Conservation (phyloP, 2,329 filamentous ascomycete genomes). For the Neurospora sp. region DNA sequence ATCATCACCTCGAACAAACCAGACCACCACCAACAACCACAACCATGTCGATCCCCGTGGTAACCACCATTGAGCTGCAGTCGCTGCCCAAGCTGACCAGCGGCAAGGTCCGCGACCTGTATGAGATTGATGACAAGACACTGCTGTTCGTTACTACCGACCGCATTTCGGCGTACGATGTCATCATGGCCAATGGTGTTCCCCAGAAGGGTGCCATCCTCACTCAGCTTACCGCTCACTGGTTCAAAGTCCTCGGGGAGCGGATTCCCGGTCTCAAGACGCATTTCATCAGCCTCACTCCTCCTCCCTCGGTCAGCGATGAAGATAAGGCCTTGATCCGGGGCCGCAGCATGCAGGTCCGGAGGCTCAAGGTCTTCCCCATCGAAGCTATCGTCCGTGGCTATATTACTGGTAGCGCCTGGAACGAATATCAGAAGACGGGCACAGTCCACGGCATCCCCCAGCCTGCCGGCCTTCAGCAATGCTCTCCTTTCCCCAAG, state of each 20-base stretch:
- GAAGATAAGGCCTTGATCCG: constrained; percentile 43
- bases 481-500: constrained; percentile 58
- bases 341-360: constrained; percentile 65
- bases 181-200: constrained; percentile 61
- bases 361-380: constrained; percentile 63
- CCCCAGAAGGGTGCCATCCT: constrained; percentile 44
- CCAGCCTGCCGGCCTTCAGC: constrained; percentile 56
- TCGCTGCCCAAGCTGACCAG: constrained; percentile 23
- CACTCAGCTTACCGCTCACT: constrained; percentile 37
- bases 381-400: constrained; percentile 81
- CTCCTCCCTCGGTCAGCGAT: constrained; percentile 26
- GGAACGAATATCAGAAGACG: constrained; percentile 60
- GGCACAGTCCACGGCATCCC: constrained; percentile 74
- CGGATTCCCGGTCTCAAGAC: constrained; percentile 38
- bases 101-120: constrained; percentile 23
- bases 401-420: constrained; percentile 80
- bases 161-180: constrained; percentile 83
- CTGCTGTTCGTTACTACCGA: constrained; percentile 22
- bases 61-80: constrained; percentile 20
- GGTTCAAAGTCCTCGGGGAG: constrained; percentile 40
- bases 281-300: constrained; percentile 39
- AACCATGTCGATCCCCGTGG: constrained; percentile 15
- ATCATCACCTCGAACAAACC: neutral
- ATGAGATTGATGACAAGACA: constrained; percentile 19
- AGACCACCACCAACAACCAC: neutral